Base-by-base conservation (phyloP, 805 yeast species). In the Kodamaea hsintzibuensis region DNA sequence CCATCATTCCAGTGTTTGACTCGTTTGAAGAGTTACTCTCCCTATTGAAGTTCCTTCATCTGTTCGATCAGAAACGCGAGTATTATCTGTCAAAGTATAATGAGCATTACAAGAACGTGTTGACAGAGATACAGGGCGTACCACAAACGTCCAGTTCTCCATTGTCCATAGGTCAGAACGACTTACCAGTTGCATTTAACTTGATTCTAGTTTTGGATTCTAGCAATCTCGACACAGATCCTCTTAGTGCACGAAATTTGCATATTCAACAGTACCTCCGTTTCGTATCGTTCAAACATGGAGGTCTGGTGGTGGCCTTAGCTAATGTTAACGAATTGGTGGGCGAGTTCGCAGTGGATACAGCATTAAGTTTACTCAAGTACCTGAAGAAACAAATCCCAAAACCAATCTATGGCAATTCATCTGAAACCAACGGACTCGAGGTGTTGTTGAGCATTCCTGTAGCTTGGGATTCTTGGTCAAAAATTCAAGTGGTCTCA, bases 391-490 rank as follows among this genome's bases (percentile, higher is more conserved):
- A 51, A 53, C n/a, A 16, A 4, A 14, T 49, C n/a, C 59, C 69
- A 6, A 49, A 56, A 16, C 59, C 65, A 2, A 60, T 63, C 16
- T 56, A 60, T 13, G 59, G 59, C 10, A 47, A 51, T 7, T 45
- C 57, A 1, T 16, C 30, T 14, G 35, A 33, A 5, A 7, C 42
- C n/a, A 37, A 43, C 12, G 49, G 49, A 3, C 42, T 58, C 18
- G 33, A 54, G 2, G 50, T 52, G 45, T 8, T 40, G 48, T 40
- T 56, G 44, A 27, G 45, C 44, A 72, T 84, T 1, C 85, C 86
- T 0, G 53, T 55, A 6, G 83, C 81, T 0, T 71, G 78, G 70
- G 91, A 86, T 57, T 67, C 84, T 2, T 71, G 78, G 73, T 73
- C 73, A 17, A 79, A 82, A 58, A 83, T 86, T 25, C 60, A 68